Evolutionary conservation across 1,139 yeast species (phyloP).

Genomic region (Yamadazyma epiphylla): DNA sequence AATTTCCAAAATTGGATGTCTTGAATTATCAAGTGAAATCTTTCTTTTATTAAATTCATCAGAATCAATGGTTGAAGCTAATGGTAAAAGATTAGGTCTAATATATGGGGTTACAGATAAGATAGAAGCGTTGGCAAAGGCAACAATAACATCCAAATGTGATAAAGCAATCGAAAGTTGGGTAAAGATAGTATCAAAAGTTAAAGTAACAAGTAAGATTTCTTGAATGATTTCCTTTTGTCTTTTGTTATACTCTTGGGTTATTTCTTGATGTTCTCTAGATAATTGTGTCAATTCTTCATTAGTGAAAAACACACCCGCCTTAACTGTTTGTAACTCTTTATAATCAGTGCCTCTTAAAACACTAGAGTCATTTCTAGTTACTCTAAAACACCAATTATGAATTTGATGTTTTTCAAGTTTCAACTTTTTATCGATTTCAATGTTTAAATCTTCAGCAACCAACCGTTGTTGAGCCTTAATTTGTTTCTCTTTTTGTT

Average conservation of each 20-base stretch:
- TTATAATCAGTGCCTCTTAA: constrained; percentile 65
- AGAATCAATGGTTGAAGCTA: constrained; percentile 24
- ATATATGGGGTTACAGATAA: constrained; percentile 81
- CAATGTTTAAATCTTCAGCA: constrained; percentile 75
- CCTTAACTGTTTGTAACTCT: constrained; percentile 87
- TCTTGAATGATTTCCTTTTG: constrained; percentile 80
- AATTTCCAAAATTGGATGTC: constrained; percentile 92
- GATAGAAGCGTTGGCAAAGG: constrained; percentile 84
- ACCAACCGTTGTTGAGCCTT: constrained; percentile 57
- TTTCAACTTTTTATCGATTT: constrained; percentile 81
- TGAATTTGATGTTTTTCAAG: constrained; percentile 81
- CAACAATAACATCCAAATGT: constrained; percentile 74
- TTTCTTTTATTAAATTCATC: constrained; percentile 40
- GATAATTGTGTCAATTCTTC: constrained; percentile 57
- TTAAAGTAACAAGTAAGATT: constrained; percentile 71
- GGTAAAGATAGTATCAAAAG: constrained; percentile 76
- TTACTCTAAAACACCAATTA: constrained; percentile 92
- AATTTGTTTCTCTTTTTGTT: constrained; percentile 52
- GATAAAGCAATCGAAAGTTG: constrained; percentile 63
- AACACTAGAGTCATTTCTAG: constrained; percentile 82
- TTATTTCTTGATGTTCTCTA: constrained; percentile 53
- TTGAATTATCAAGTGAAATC: constrained; percentile 61
- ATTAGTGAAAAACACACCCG: constrained; percentile 90
- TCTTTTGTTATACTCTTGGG: constrained; percentile 64
- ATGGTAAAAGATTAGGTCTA: constrained; percentile 59